These are phyloP conservation scores for Vanderwaltozyma yarrowii DNA, from an alignment of 805 yeast species.

Conservation along the genomic window DNA sequence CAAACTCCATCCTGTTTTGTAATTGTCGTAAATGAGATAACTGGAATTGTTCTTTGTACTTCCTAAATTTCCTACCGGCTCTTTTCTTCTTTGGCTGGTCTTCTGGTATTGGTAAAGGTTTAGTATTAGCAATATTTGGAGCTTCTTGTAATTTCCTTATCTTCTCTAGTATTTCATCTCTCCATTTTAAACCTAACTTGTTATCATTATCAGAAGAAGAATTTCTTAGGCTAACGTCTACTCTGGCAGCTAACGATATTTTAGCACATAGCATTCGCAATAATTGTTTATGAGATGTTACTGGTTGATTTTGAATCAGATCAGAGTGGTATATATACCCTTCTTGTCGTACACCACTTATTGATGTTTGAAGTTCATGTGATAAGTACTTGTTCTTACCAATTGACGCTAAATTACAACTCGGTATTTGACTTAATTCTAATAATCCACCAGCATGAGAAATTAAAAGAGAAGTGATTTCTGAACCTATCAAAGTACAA, in stretches of 20 bases:
- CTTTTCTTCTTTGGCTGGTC: constrained; percentile 73
- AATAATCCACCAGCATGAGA: constrained; percentile 59
- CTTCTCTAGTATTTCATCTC: constrained; percentile 47
- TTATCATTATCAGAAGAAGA: constrained; percentile 33
- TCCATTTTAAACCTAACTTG: constrained; percentile 46
- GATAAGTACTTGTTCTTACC: constrained; percentile 39
- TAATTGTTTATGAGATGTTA: constrained; percentile 54
- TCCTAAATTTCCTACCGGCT: constrained; percentile 75
- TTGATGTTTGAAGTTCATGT: constrained; percentile 28
- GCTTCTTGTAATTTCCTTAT: constrained; percentile 68
- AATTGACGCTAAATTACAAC: constrained; percentile 74
- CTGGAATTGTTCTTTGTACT: constrained; percentile 69
- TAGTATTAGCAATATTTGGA: constrained; percentile 59
- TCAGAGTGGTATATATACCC: constrained; percentile 61
- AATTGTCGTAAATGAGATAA: constrained; percentile 74
- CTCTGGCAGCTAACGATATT: constrained; percentile 68
- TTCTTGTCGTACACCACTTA: constrained; percentile 43
- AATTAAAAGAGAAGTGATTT: constrained; percentile 62
- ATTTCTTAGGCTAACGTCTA: constrained; percentile 45
- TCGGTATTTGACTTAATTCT: constrained; percentile 57
- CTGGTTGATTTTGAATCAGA: constrained; percentile 48
- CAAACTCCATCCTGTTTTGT: constrained; percentile 79
- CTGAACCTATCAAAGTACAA: constrained; percentile 59
- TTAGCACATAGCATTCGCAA: constrained; percentile 74
- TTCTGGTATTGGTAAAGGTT: constrained; percentile 63